phyloP scores from a whole-genome alignment of 2,329 filamentous ascomycete genomes.

The Penicillium sumatraense region DNA sequence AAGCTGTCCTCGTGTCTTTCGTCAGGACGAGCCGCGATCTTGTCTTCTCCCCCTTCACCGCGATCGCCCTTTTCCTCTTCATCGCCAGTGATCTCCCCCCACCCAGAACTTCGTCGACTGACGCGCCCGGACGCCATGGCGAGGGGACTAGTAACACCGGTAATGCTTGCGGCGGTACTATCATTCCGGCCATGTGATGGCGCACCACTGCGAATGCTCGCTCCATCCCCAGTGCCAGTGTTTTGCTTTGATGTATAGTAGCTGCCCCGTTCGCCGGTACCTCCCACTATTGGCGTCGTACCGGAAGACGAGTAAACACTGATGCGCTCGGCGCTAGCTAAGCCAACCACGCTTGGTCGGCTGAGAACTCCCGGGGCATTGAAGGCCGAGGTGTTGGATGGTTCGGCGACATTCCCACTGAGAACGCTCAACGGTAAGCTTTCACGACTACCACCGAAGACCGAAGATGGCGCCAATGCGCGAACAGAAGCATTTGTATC shows the following conservation, averaged over 20 bases:
- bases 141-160: conserved; percentile 63
- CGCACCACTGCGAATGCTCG: conserved; percentile 77
- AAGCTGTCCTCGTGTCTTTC: conserved; percentile 7
- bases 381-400: conserved; percentile 46
- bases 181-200: conserved; percentile 79
- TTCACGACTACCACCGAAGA: conserved; percentile 68
- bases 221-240: conserved; percentile 63
- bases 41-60: conserved; percentile 28
- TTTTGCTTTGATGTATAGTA: conserved; percentile 69
- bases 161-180: conserved; percentile 77
- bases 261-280: conserved; percentile 79
- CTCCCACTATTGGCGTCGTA: conserved; percentile 56
- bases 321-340: conserved; percentile 62
- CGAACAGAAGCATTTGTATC: conserved; percentile 70
- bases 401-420: conserved; percentile 56
- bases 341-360: conserved; percentile 58
- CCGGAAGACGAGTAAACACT: conserved; percentile 79
- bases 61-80: conserved; percentile 38
- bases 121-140: conserved; percentile 47
- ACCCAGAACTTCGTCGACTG: conserved; percentile 50
- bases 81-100: conserved; percentile 49
- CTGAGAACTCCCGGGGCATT: conserved; percentile 45
- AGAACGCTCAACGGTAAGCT: conserved; percentile 67
- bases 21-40: conserved; percentile 39
- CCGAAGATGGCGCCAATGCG: conserved; percentile 65